phyloP scores from a whole-genome alignment of 2,329 filamentous ascomycete genomes.

The Byssothecium circinans region DNA sequence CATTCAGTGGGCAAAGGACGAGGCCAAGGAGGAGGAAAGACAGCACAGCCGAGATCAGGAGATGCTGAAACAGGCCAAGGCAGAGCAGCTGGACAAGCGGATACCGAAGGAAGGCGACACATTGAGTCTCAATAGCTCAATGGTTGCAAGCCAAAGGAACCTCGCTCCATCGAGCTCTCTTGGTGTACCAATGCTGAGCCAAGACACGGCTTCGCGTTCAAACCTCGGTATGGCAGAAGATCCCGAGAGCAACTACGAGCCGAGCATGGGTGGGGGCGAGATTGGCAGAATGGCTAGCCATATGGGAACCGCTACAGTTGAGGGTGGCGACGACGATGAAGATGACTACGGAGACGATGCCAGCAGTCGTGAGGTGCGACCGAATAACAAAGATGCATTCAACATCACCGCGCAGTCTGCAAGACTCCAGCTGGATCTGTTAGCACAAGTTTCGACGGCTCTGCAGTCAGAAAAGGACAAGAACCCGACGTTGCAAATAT shows the following conservation, averaged over 20 bases:
- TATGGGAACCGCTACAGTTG: conserved; percentile 53
- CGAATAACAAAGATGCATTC: conserved; percentile 86
- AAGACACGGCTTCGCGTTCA: conserved; percentile 34
- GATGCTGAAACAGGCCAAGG: conserved; percentile 72
- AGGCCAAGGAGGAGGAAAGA: conserved; percentile 85
- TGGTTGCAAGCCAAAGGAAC: conserved; percentile 28
- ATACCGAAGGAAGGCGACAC: conserved; percentile 46
- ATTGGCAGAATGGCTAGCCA: conserved; percentile 53
- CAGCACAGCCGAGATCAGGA: conserved; percentile 75
- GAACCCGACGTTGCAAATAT: conserved; percentile 72
- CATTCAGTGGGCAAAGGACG: conserved; percentile 97
- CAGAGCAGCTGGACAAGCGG: conserved; percentile 65
- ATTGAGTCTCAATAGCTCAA: conserved; percentile 41
- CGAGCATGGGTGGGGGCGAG: conserved; percentile 59
- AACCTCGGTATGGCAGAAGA: conserved; percentile 58
- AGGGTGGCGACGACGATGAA: conserved; percentile 62
- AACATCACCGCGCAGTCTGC: conserved; percentile 97
- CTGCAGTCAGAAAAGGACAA: conserved; percentile 70
- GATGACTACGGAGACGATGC: conserved; percentile 78
- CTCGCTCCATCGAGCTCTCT: conserved; percentile 48
- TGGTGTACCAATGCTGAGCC: conserved; percentile 52
- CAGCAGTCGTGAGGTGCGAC: conserved; percentile 72
- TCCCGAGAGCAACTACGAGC: conserved; percentile 59
- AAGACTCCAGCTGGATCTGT: conserved; percentile 86
- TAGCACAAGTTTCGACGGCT: conserved; percentile 82